Evolutionary conservation across 2,329 filamentous ascomycete species (phyloP).

Genomic region (Neobulgaria alba): DNA sequence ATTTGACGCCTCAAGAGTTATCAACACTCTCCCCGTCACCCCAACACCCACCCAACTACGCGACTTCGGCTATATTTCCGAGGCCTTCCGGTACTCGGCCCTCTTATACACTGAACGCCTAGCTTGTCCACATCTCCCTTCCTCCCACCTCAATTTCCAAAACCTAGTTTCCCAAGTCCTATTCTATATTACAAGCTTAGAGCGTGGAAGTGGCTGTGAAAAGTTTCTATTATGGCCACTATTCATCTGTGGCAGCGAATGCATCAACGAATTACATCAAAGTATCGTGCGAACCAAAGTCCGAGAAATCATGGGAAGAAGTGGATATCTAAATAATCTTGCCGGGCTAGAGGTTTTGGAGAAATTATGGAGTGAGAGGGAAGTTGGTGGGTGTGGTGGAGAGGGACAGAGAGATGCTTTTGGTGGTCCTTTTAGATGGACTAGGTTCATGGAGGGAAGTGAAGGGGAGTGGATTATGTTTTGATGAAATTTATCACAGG

Average conservation of each 20-base stretch:
- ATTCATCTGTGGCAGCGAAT: conserved; percentile 85
- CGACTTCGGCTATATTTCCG: conserved; percentile 74
- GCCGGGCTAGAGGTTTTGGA: conserved; percentile 79
- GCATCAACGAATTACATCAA: conserved; percentile 71
- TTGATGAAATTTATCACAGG: conserved; percentile 29
- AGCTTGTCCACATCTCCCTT: conserved; percentile 65
- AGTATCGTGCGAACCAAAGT: conserved; percentile 72
- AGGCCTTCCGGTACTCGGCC: conserved; percentile 83
- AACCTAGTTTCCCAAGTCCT: conserved; percentile 74
- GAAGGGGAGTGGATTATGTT: conserved; percentile 63
- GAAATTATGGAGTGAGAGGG: conserved; percentile 57
- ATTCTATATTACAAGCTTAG: conserved; percentile 72
- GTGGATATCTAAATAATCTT: conserved; percentile 89
- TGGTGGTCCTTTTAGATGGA: conserved; percentile 25
- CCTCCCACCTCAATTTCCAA: conserved; percentile 70
- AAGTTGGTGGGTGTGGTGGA: conserved; percentile 9
- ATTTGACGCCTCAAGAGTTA: conserved; percentile 50
- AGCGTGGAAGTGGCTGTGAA: conserved; percentile 61
- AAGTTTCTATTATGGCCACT: conserved; percentile 92
- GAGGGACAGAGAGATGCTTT: conserved; percentile 10
- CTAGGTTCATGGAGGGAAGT: conserved; percentile 28
- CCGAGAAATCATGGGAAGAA: conserved; percentile 77
- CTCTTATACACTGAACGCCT: conserved; percentile 85
- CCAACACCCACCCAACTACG: conserved; percentile 54
- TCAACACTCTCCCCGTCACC: conserved; percentile 39